Base-by-base conservation (phyloP, 2,329 filamentous ascomycete genomes). In the Fusarium lyarnte region DNA sequence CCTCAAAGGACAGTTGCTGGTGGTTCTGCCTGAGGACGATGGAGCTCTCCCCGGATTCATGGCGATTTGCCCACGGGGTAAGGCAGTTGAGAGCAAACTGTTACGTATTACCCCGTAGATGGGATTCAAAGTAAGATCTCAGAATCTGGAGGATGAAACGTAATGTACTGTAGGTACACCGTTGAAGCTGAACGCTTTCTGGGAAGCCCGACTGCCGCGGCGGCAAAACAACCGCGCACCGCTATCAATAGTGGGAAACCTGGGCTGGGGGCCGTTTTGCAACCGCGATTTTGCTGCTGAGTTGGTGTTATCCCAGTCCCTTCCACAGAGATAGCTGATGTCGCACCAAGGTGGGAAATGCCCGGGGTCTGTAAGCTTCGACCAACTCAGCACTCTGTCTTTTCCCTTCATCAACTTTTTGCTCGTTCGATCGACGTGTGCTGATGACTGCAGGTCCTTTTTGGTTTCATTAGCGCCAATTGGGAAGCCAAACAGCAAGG, bases 1-100 rank as follows among this genome's bases (percentile, higher is more conserved):
- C 33, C 64, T 68, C 57, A 61, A 70, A 51, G 36, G 42, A 59
- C 33, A 54, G 38, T 67, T 59, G 27, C 58, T 61, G 51, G 36
- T 49, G 36, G 49, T 38, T 62, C 60, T 66, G 53, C 67, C 38
- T 47, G 65, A 54, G 60, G 29, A 36, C 41, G 54, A 75, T 76
- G 74, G 73, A 76, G 68, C 69, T 60, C 43, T 77, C 74, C 74
- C 74, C 74, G 73, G 74, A 77, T 73, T 70, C 62, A 63, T 51
- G 59, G 47, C 59, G 49, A 58, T 55, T 70, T 70, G 66, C 71
- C 73, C 74, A 74, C 62, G 74, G 74, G 74, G 74, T 69, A 76
- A 73, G 66, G 53, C 43, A 71, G 45, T 64, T 66, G 43, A 63
- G 25, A 59, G 63, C 51, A 74, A 76, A 76, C 64, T 76, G 51